Conservation (phyloP, 768 basidiomycete genomes). For the Trichaptum fuscoviolaceum region DNA sequence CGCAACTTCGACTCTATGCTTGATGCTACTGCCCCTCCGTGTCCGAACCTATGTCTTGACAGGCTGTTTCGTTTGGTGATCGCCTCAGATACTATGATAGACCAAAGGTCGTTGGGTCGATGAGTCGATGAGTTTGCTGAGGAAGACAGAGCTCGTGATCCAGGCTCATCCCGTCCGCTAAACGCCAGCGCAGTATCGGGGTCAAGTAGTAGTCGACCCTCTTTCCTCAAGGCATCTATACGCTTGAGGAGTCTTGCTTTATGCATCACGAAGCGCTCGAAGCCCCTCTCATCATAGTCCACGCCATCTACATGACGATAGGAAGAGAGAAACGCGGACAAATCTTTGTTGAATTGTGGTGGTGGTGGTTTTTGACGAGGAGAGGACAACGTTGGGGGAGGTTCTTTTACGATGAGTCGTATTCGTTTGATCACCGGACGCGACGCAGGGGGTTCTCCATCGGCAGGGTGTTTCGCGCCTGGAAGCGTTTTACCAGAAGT, state of each 20-base stretch:
- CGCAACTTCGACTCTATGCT: slow-evolving; percentile 61
- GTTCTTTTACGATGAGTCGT: slow-evolving; percentile 60
- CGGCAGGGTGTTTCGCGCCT: not conserved
- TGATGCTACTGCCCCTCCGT: slow-evolving; percentile 32
- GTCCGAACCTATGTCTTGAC: slow-evolving; percentile 28
- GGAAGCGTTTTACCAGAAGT: not conserved
- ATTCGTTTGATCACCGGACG: slow-evolving; percentile 53
- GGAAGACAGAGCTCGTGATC: not conserved
- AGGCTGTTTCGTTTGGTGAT: slow-evolving; percentile 6
- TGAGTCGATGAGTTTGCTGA: not conserved
- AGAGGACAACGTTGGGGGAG: slow-evolving; percentile 55
- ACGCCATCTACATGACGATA: slow-evolving; percentile 51
- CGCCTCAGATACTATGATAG: slow-evolving; percentile 2
- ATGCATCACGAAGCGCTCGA: slow-evolving; percentile 33
- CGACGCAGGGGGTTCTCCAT: slow-evolving; percentile 12
- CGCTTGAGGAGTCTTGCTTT: slow-evolving; percentile 41
- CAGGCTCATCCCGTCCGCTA: not conserved
- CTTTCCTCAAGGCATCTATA: slow-evolving; percentile 36
- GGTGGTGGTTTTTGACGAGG: slow-evolving; percentile 61
- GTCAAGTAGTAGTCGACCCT: slow-evolving; percentile 42
- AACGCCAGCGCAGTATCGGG: slow-evolving; percentile 21
- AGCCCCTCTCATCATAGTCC: slow-evolving; percentile 35
- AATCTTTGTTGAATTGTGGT: slow-evolving; percentile 46
- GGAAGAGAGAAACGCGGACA: slow-evolving; percentile 54
- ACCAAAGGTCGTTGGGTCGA: slow-evolving; percentile 8